Percentiles rank a stretch among this genome's conserved stretches.
Conservation (phyloP, 108 stramenopile genomes). For the Cyclostephanos tholiformis region DNA sequence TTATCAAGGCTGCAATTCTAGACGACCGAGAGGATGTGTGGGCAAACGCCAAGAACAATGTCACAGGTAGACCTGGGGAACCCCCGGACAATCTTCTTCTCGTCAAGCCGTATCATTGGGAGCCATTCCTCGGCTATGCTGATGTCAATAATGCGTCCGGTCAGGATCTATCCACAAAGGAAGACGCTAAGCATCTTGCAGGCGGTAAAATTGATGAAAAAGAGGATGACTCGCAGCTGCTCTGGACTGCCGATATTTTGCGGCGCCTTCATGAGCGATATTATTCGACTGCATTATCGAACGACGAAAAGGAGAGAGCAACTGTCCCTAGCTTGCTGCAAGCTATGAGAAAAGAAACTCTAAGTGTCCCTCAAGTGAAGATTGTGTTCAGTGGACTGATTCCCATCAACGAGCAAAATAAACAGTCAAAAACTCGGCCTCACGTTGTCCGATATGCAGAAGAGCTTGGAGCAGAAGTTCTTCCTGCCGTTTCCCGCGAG, state of each 20-base stretch:
- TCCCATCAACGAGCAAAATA: slow-evolving; percentile 67
- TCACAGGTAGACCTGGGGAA: slow-evolving; percentile 66
- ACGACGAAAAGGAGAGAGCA: slow-evolving; percentile 33
- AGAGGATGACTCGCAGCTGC: slow-evolving; percentile 63
- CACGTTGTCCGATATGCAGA: slow-evolving; percentile 76
- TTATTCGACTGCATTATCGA: slow-evolving; percentile 45
- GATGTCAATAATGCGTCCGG: slow-evolving; percentile 90
- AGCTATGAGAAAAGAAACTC: slow-evolving; percentile 60
- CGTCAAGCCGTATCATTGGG: slow-evolving; percentile 84
- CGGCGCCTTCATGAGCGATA: slow-evolving; percentile 64
- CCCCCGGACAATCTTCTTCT: slow-evolving; percentile 83
- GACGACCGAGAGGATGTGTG: slow-evolving; percentile 93
- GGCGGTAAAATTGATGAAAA: slow-evolving; percentile 34
- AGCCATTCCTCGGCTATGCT: slow-evolving; percentile 75
- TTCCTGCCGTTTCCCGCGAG: slow-evolving; percentile 45
- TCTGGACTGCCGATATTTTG: slow-evolving; percentile 74
- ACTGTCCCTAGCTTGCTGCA: slow-evolving; percentile 68
- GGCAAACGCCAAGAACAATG: slow-evolving; percentile 82
- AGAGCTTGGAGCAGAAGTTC: slow-evolving; percentile 71
- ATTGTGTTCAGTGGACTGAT: slow-evolving; percentile 80
- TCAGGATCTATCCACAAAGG: slow-evolving; percentile 57
- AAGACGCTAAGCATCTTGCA: slow-evolving; percentile 15
- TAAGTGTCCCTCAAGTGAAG: slow-evolving; percentile 29
- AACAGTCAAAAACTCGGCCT: slow-evolving; percentile 50
- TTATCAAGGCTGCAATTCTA: slow-evolving; percentile 66